A percentile compares a stretch with the other conserved stretches of the same genome.
Conservation (phyloP, 179 eudicot genomes). For the Nepenthes alata region DNA sequence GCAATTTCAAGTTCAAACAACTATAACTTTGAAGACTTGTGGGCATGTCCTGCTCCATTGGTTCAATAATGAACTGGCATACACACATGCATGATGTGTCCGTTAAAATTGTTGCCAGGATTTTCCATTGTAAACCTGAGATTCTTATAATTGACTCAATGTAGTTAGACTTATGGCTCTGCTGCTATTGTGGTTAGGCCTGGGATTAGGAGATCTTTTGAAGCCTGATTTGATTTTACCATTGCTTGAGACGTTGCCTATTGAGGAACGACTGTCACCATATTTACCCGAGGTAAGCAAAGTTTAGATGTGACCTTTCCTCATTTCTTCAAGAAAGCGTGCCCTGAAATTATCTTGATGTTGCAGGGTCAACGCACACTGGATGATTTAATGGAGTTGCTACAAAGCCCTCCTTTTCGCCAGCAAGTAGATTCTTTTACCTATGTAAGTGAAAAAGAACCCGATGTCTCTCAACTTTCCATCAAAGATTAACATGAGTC, state of each 20-base stretch:
- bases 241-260: constrained; percentile 51
- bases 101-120: too few relatives aligned
- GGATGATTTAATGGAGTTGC: constrained; percentile 62
- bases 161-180: too few relatives aligned
- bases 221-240: constrained; percentile 77
- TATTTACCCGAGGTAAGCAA: constrained; percentile 79
- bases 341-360: constrained; percentile 9
- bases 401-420: constrained; percentile 96
- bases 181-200: constrained; percentile 29
- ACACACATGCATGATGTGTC: too few relatives aligned
- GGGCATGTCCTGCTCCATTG: too few relatives aligned
- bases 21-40: too few relatives aligned
- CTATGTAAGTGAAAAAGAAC: constrained; percentile 45
- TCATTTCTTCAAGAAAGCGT: constrained; percentile 1
- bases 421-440: constrained; percentile 97
- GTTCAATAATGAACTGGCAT: too few relatives aligned
- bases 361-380: constrained; percentile 68
- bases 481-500: not conserved
- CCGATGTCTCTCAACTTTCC: not conserved
- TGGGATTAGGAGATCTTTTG: constrained; percentile 90
- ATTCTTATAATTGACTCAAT: too few relatives aligned
- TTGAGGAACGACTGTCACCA: constrained; percentile 59
- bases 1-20: too few relatives aligned
- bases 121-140: too few relatives aligned
- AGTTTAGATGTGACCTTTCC: constrained; percentile 1